Percentiles rank a stretch among this genome's conserved stretches.
These are phyloP conservation scores for Cutaneotrichosporon mucoides DNA, from an alignment of 1,284 basidiomycete species.

Conservation along the genomic window DNA sequence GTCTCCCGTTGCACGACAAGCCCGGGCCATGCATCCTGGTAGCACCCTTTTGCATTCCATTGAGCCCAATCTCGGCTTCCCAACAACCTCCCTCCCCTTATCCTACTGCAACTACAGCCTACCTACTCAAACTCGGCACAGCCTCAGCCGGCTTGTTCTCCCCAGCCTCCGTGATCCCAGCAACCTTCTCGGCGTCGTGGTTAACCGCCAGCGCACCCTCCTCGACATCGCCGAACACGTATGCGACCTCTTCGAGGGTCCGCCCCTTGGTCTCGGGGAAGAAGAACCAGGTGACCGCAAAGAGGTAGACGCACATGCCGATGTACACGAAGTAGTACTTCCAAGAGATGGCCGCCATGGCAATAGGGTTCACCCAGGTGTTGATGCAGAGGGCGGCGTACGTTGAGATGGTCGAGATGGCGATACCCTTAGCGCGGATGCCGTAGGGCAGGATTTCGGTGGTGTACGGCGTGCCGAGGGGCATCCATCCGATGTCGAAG, in stretches of 20 bases:
- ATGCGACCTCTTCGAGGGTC: slow-evolving; percentile 31
- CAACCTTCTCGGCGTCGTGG: neutral
- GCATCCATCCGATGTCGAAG: slow-evolving; percentile 9
- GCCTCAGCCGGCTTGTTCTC: no score
- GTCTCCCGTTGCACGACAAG: no score
- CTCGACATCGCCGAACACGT: slow-evolving; percentile 23
- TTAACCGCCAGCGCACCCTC: neutral
- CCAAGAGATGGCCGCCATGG: slow-evolving; percentile 22
- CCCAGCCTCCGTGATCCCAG: no score
- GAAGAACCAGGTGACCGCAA: slow-evolving; percentile 30
- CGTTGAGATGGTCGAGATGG: neutral
- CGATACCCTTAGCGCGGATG: slow-evolving; percentile 20
- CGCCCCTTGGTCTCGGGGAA: slow-evolving; percentile 42
- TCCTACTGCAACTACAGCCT: no score
- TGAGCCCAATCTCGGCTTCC: no score
- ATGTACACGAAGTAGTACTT: slow-evolving; percentile 23
- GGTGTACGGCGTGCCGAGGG: slow-evolving; percentile 16
- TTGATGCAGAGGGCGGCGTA: slow-evolving; percentile 13
- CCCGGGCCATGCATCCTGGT: no score
- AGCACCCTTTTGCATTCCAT: no score
- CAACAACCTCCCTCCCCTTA: no score
- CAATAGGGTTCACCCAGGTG: slow-evolving; percentile 26
- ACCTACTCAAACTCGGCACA: no score
- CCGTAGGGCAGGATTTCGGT: slow-evolving; percentile 19
- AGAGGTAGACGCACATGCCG: slow-evolving; percentile 20